Evolutionary conservation across 352 stramenopile species (phyloP).

Genomic region (Pythium myriotylum): DNA sequence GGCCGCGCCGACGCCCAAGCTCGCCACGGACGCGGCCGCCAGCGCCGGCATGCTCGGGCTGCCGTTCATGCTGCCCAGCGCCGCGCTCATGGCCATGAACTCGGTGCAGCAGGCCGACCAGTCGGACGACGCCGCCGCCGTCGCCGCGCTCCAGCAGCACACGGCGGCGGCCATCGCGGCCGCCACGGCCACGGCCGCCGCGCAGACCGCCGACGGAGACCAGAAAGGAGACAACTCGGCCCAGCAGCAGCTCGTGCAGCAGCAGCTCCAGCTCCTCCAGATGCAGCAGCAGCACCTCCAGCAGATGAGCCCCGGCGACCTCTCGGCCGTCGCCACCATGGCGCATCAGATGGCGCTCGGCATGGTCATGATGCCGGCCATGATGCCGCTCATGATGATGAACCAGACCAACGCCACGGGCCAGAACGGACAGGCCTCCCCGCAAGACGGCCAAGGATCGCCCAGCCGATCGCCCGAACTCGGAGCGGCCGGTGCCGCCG

Average conservation of each 20-base stretch:
- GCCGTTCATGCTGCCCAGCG: constrained; percentile 32
- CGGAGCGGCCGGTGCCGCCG: constrained; percentile 3
- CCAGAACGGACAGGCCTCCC: constrained; percentile 18
- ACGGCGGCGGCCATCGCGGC: constrained; percentile 18
- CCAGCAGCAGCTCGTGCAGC: constrained; percentile 58
- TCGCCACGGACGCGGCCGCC: constrained; percentile 5
- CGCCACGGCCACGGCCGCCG: constrained; percentile 4
- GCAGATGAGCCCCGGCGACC: constrained; percentile 58
- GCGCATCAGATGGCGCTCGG: constrained; percentile 69
- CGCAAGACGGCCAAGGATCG: constrained; percentile 19
- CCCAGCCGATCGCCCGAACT: constrained; percentile 13
- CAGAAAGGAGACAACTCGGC: constrained; percentile 36
- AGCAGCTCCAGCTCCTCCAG: constrained; percentile 67
- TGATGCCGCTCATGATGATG: constrained; percentile 77
- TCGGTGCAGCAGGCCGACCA: constrained; percentile 26
- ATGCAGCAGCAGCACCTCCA: constrained; percentile 53
- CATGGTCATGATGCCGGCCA: constrained; percentile 69
- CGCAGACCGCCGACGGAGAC: background rate
- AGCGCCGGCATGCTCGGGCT: constrained; percentile 27
- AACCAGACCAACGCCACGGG: constrained; percentile 37
- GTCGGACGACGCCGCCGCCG: constrained; percentile 12
- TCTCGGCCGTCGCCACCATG: constrained; percentile 46
- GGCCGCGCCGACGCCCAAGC: background rate
- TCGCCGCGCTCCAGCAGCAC: constrained; percentile 17
- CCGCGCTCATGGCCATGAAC: constrained; percentile 31